phyloP scores from a whole-genome alignment of 2,329 filamentous ascomycete genomes.

The Neoarthrinium moseri region DNA sequence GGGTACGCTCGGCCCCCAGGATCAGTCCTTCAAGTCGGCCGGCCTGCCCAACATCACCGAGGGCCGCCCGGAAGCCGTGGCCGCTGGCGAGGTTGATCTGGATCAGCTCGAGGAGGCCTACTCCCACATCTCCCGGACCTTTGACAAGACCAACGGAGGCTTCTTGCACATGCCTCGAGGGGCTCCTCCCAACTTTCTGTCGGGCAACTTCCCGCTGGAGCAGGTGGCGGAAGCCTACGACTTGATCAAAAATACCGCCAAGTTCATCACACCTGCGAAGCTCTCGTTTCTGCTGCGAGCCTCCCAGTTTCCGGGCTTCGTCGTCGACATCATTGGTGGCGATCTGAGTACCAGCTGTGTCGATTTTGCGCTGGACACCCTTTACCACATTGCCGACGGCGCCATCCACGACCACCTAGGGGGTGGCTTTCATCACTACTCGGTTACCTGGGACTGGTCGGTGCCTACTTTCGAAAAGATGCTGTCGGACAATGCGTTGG shows the following conservation, averaged over 20 bases:
- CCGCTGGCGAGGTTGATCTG: slow-evolving; percentile 61
- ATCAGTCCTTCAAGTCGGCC: slow-evolving; percentile 20
- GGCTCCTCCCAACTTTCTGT: slow-evolving; percentile 6
- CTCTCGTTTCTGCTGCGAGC: slow-evolving; percentile 79
- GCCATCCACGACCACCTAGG: slow-evolving; percentile 57
- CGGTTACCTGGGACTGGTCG: slow-evolving; percentile 88
- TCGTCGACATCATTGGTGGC: slow-evolving; percentile 84
- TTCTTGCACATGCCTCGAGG: slow-evolving; percentile 54
- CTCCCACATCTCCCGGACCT: slow-evolving; percentile 75
- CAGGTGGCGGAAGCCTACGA: slow-evolving; percentile 86
- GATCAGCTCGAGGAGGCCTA: slow-evolving; percentile 91
- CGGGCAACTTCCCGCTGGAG: slow-evolving; percentile 69
- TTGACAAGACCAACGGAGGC: slow-evolving; percentile 74
- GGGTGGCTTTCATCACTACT: slow-evolving; percentile 69
- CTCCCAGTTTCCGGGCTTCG: slow-evolving; percentile 66
- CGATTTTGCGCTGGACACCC: slow-evolving; percentile 76
- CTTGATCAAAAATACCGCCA: slow-evolving; percentile 76
- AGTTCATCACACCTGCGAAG: slow-evolving; percentile 87
- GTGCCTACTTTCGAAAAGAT: slow-evolving; percentile 98
- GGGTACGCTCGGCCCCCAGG: slow-evolving; percentile 60
- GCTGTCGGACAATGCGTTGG: slow-evolving; percentile 86
- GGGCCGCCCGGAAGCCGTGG: neutral
- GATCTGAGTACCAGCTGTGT: slow-evolving; percentile 72
- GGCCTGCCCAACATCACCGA: neutral
- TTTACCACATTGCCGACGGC: slow-evolving; percentile 67